A percentile compares a stretch with the other conserved stretches of the same genome.
Evolutionary conservation across 371 early-diverging fungal species (phyloP).

Genomic region (Apophysomyces trapeziformis): DNA sequence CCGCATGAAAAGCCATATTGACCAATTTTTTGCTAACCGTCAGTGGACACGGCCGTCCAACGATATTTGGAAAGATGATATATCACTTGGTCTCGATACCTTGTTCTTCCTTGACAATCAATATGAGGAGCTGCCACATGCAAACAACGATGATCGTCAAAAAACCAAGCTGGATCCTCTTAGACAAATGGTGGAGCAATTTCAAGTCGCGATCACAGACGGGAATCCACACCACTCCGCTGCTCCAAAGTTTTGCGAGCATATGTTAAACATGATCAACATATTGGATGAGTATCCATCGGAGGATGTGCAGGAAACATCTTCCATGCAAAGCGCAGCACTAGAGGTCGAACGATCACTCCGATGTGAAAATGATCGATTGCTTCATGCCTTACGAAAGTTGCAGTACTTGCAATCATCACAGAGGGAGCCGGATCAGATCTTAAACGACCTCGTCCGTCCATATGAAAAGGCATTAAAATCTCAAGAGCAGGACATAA

Average conservation of each 20-base stretch:
- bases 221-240: background rate
- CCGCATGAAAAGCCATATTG: background rate
- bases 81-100: background rate
- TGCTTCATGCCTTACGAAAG: background rate
- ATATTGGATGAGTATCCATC: background rate
- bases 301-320: background rate
- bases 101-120: background rate
- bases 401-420: background rate
- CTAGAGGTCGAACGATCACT: background rate
- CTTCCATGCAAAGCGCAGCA: background rate
- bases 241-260: background rate
- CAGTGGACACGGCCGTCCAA: background rate
- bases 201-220: background rate
- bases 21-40: background rate
- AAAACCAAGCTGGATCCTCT: background rate
- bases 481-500: background rate
- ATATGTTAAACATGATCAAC: background rate
- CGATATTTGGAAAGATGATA: background rate
- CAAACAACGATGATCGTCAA: background rate
- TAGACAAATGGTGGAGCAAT: background rate
- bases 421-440: background rate
- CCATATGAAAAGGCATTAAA: background rate
- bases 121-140: background rate
- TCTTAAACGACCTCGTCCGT: background rate
- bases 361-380: background rate